phyloP scores from a whole-genome alignment of 208 protist species.

The Trypanosoma caninum region DNA sequence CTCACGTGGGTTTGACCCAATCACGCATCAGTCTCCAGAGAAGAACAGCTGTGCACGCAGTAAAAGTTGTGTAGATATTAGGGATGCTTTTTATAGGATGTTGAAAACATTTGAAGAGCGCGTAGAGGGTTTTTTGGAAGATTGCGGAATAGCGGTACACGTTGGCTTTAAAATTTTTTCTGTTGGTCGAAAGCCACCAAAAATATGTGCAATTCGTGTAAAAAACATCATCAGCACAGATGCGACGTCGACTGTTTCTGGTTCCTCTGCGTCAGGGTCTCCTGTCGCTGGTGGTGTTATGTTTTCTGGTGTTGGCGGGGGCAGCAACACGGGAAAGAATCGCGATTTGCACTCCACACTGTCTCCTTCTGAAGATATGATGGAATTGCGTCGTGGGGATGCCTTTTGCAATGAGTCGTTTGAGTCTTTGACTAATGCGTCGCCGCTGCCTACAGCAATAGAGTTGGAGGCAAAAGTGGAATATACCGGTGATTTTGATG shows the following conservation, averaged over 20 bases:
- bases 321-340: neutral
- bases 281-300: neutral
- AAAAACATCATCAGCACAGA: slow-evolving; percentile 28
- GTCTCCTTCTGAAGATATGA: neutral
- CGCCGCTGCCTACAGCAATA: slow-evolving; percentile 21
- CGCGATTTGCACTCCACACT: neutral
- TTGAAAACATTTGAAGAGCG: slow-evolving; percentile 53
- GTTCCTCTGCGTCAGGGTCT: neutral
- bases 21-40: neutral
- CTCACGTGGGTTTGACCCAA: neutral
- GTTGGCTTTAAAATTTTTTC: slow-evolving; percentile 61
- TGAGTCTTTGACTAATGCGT: neutral
- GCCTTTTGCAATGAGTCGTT: neutral
- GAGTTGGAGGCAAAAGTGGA: slow-evolving; percentile 79
- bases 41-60: neutral
- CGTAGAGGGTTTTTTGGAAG: slow-evolving; percentile 72
- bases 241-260: neutral
- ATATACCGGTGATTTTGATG: slow-evolving; percentile 66
- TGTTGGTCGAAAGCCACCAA: slow-evolving; percentile 54
- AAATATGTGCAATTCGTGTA: slow-evolving; percentile 61
- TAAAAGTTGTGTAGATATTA: neutral
- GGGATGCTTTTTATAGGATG: neutral
- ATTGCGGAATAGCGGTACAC: slow-evolving; percentile 72
- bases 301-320: neutral
- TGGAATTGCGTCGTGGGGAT: slow-evolving; percentile 9